Evolutionary conservation across 2,329 filamentous ascomycete species (phyloP), one percentile per base, ranked within the genome.

Genomic region (Fusarium euwallaceae): DNA sequence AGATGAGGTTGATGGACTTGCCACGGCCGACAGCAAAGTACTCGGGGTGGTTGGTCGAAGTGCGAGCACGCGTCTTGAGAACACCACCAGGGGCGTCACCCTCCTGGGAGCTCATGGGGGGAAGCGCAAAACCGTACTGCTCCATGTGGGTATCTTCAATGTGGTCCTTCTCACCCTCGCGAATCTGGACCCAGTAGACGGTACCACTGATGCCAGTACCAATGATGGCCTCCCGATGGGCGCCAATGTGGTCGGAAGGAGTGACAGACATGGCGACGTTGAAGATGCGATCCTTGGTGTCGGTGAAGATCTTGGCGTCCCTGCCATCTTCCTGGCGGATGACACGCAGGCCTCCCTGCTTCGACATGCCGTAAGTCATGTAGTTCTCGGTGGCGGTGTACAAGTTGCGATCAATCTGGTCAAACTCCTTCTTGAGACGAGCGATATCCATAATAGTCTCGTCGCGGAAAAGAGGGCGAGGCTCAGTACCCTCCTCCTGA

Each of bases 21-120:
- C 97, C 97, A 69, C 97, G 93, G 61, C 96, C 95, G 74, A 99
- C 94, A 51, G 95, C 97, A 81, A 99, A 98, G 84, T 95, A 97
- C 72, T 98, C 95, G 1, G 95, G 93, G 81, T 98, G 95, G 72
- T 91, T 92, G 63, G 93, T 95, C 72, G 95, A 98, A 72, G 94
- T 92, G 81, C 97, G 95, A 62, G 96, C 96, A 72, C 97, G 92
- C 36, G 97, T 99, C 91, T 98, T 98, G 79, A 98, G 89, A 78
- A 97, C 94, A 73, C 95, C 96, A 63, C 95, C 95, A 56, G 95
- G 95, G 41, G 94, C 93, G 80, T 98, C 97, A 79, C 97, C 95
- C 77, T 98, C 96, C 76, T 95, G 93, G 14, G 93, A 91, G 66
- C 91, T 92, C 79, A 95, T 93, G 1, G 97, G 95, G 20, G 97